These are phyloP conservation scores for Quercus parvula DNA, from an alignment of 306 rosid genomes.

Conservation along the genomic window DNA sequence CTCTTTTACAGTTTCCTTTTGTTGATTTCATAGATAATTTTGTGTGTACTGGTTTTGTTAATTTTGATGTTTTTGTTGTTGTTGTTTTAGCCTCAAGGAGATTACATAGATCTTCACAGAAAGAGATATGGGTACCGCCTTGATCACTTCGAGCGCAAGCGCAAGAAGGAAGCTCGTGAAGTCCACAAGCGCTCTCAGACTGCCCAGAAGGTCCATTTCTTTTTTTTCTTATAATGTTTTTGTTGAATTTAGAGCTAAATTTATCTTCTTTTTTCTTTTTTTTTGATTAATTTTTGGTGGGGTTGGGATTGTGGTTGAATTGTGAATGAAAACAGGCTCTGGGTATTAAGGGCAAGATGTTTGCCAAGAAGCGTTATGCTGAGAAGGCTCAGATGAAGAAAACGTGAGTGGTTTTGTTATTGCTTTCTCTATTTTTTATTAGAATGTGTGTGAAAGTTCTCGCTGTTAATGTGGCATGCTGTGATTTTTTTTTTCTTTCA, in stretches of 20 bases:
- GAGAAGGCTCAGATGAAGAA: constrained; percentile 88
- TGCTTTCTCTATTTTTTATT: neutral
- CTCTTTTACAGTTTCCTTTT: neutral
- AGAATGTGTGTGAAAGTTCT: neutral
- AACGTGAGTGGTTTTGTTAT: constrained; percentile 51
- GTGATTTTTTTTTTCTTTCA: neutral
- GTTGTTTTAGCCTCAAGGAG: constrained; percentile 82
- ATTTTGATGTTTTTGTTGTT: neutral
- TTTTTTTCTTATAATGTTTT: neutral
- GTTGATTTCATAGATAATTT: neutral
- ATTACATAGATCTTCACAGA: constrained; percentile 86
- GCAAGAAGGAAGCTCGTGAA: constrained; percentile 88
- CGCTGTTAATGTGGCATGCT: neutral
- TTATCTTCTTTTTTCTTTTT: constrained; percentile 1
- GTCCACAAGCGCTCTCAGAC: constrained; percentile 70
- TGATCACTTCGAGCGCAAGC: constrained; percentile 87
- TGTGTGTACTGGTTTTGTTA: neutral
- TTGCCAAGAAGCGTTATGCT: constrained; percentile 81
- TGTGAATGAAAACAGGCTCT: constrained; percentile 40
- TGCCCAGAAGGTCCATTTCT: constrained; percentile 66
- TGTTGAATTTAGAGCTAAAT: neutral
- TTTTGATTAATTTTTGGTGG: neutral
- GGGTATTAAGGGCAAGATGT: constrained; percentile 81
- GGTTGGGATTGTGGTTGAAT: no score
- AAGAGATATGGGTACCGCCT: constrained; percentile 81